Evolutionary conservation across 2,329 filamentous ascomycete genomes (phyloP).

Genomic region (Magnaporthiopsis rhizophila): DNA sequence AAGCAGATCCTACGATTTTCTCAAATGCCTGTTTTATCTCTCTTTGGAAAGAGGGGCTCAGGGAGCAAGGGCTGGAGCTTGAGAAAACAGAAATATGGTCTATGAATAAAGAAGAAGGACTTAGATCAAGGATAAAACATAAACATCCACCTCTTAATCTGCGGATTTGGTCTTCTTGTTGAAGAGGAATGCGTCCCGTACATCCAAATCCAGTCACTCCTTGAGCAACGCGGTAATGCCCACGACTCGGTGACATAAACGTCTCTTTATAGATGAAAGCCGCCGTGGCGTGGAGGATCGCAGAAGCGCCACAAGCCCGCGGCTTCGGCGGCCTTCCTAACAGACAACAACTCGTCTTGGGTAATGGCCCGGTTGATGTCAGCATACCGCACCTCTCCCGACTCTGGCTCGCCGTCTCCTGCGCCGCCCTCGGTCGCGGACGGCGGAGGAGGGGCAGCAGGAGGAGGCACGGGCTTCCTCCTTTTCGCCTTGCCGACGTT

Average conservation of each 20-base stretch:
- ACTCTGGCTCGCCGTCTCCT: conserved; percentile 19
- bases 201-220: too few relatives aligned
- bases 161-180: too few relatives aligned
- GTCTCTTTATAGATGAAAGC: conserved; percentile 37
- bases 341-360: conserved; percentile 55
- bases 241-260: not conserved
- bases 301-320: conserved; percentile 75
- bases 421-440: conserved; percentile 19
- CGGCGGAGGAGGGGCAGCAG: not conserved
- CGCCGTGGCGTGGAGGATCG: conserved; percentile 48
- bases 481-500: conserved; percentile 65
- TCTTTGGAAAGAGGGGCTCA: not conserved
- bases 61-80: not conserved
- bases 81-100: not conserved
- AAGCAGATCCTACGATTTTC: not conserved
- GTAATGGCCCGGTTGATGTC: conserved; percentile 71
- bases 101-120: not conserved
- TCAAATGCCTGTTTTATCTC: not conserved
- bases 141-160: not conserved
- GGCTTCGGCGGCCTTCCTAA: conserved; percentile 58
- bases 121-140: not conserved
- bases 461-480: conserved; percentile 12
- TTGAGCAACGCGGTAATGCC: too few relatives aligned
- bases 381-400: conserved; percentile 52
- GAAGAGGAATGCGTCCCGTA: too few relatives aligned